These are phyloP conservation scores for Verbena officinalis DNA, from an alignment of 257 asterid genomes.

Conservation along the genomic window DNA sequence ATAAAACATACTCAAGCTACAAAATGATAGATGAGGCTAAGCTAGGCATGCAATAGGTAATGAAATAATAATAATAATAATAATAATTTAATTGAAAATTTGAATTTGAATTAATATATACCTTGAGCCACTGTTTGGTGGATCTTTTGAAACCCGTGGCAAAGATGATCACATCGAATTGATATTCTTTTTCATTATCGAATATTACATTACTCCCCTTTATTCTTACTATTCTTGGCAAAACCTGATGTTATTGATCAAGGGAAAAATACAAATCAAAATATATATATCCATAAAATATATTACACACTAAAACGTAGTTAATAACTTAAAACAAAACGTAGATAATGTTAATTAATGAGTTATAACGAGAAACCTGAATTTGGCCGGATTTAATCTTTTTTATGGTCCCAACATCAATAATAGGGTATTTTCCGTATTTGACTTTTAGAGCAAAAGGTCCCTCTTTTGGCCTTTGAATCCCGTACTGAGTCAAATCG, in stretches of 20 bases:
- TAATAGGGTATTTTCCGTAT: conserved; percentile 68
- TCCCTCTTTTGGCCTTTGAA: conserved; percentile 61
- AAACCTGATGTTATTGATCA: conserved; percentile 50
- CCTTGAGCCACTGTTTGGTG: conserved; percentile 77
- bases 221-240: conserved; percentile 49
- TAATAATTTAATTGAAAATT: not conserved
- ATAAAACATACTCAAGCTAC: too few relatives aligned
- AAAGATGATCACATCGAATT: conserved; percentile 61
- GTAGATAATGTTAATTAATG: too few relatives aligned
- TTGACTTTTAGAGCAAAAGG: conserved; percentile 53
- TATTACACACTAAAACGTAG: too few relatives aligned
- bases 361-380: conserved; percentile 51
- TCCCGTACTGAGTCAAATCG: conserved; percentile 55
- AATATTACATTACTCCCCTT: conserved; percentile 46
- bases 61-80: too few relatives aligned
- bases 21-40: too few relatives aligned
- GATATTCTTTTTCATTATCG: conserved; percentile 44
- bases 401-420: conserved; percentile 62
- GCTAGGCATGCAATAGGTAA: too few relatives aligned
- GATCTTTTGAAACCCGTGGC: conserved; percentile 86
- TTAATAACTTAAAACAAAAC: too few relatives aligned
- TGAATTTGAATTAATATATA: conserved; percentile 13
- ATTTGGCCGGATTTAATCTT: conserved; percentile 59
- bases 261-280: too few relatives aligned
- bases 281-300: too few relatives aligned